phyloP scores from a whole-genome alignment of 768 basidiomycete genomes.

The Boletus sp. region DNA sequence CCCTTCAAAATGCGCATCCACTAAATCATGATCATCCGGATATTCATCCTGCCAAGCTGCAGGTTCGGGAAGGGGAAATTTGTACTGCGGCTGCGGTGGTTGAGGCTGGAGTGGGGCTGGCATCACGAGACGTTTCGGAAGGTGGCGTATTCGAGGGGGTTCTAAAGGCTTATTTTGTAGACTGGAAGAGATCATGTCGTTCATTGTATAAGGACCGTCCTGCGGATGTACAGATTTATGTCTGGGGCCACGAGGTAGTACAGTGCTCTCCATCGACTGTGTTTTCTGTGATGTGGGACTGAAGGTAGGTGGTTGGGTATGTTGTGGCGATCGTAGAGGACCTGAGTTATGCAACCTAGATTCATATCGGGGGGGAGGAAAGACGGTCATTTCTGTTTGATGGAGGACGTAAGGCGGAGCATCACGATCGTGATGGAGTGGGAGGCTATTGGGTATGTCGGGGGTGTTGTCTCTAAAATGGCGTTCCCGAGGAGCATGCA shows the following conservation, averaged over 20 bases:
- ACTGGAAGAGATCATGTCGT: background rate
- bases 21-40: slow-evolving; percentile 3
- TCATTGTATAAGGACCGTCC: slow-evolving; percentile 7
- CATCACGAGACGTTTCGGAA: slow-evolving; percentile 73
- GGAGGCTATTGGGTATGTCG: slow-evolving; percentile 3
- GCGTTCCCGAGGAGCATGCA: slow-evolving; percentile 16
- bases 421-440: slow-evolving; percentile 8
- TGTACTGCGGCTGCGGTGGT: slow-evolving; percentile 13
- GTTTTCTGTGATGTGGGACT: background rate
- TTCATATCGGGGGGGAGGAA: slow-evolving; percentile 26
- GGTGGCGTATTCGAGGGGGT: slow-evolving; percentile 32
- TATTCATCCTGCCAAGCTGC: slow-evolving; percentile 4
- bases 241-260: background rate
- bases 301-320: slow-evolving; percentile 3
- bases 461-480: slow-evolving; percentile 9
- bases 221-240: slow-evolving; percentile 10
- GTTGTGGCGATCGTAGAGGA: slow-evolving; percentile 10
- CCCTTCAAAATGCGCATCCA: slow-evolving; percentile 4
- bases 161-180: slow-evolving; percentile 10
- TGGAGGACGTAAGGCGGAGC: slow-evolving; percentile 13
- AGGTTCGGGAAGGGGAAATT: slow-evolving; percentile 6
- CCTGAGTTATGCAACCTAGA: slow-evolving; percentile 5
- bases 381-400: slow-evolving; percentile 12
- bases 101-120: slow-evolving; percentile 59
- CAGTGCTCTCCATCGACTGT: slow-evolving; percentile 1